A percentile compares a stretch with the other conserved stretches of the same genome.
phyloP scores from a whole-genome alignment of 352 stramenopile species.

The Phytophthora palmivora region DNA sequence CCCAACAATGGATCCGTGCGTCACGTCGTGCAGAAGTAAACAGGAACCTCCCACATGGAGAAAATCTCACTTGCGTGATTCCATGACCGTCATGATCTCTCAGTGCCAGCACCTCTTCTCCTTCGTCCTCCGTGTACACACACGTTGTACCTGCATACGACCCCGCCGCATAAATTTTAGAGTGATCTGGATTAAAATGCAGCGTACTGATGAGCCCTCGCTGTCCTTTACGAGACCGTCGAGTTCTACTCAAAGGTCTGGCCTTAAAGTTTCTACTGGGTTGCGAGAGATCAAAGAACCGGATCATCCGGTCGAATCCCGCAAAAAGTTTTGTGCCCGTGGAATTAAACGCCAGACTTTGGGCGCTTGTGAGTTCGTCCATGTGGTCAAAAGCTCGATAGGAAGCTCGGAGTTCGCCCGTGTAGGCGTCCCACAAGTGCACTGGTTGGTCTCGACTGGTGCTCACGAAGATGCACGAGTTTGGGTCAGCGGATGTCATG shows the following conservation, averaged over 20 bases:
- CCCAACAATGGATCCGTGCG: slow-evolving; percentile 82
- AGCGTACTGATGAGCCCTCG: slow-evolving; percentile 80
- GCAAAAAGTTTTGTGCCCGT: slow-evolving; percentile 83
- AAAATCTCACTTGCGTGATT: slow-evolving; percentile 86
- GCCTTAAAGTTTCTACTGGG: slow-evolving; percentile 66
- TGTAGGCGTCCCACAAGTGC: slow-evolving; percentile 94
- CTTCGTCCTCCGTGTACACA: slow-evolving; percentile 86
- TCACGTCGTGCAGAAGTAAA: slow-evolving; percentile 81
- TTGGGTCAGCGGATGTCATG: slow-evolving; percentile 81
- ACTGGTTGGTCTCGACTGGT: slow-evolving; percentile 89
- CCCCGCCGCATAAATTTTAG: slow-evolving; percentile 86
- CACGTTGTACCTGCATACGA: slow-evolving; percentile 86
- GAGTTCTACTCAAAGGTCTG: slow-evolving; percentile 68
- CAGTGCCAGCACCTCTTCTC: slow-evolving; percentile 65
- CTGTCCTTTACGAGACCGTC: slow-evolving; percentile 70
- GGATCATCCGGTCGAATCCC: slow-evolving; percentile 87
- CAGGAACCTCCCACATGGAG: slow-evolving; percentile 72
- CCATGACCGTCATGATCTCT: slow-evolving; percentile 76
- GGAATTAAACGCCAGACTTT: slow-evolving; percentile 84
- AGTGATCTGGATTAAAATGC: slow-evolving; percentile 86
- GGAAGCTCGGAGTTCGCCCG: slow-evolving; percentile 74
- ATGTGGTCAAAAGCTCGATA: slow-evolving; percentile 88
- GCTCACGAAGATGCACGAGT: slow-evolving; percentile 86
- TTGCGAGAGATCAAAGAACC: slow-evolving; percentile 81
- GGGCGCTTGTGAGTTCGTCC: slow-evolving; percentile 84